Base-by-base conservation (phyloP, 129 eudicot species). In the Pittosporum tobira region DNA sequence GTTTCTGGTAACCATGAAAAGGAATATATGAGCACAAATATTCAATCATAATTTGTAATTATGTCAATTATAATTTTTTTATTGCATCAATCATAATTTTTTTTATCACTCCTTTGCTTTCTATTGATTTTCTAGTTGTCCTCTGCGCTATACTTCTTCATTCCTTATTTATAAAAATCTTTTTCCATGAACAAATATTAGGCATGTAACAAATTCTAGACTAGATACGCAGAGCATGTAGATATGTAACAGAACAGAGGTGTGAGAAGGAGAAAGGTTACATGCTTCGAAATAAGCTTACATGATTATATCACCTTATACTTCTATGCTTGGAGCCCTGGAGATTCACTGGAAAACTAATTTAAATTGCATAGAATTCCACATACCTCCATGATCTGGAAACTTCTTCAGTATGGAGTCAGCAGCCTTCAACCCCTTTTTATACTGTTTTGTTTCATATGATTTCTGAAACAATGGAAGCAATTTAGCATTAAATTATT, bases 361-460 rank as follows among this genome's bases (percentile, higher is more conserved):
- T 14, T 51, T n/a, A 46, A 20, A 5, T 25, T 48, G 25, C 43
- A n/a, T n/a, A 48, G 21, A 26, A 5, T 57, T 11, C 36, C 20
- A 50, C 84, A 48, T 71, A 91, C 99, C 99, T 86, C 99, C 99
- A 83, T 91, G 99, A 44, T 91, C 77, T 61, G 99, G 96, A 64
- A 80, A 90, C 77, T 90, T 90, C 77, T 82, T 90, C 63, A 90
- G 72, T 66, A 90, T 90, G 42, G 94, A 43, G 72, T 90, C 98
- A 49, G 98, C 98, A 65, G 98, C 98, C 78, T 85, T 90, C 48
- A 90, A 71, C 48, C 99, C 99, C 81, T 91, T 91, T 65, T 87
- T 91, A 63, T 91, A 91, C 70, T 91, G 99, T 51, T 91, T 91
- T 24, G 96, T 83, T 73, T 91, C 99, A 59, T 91, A 91, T 11